Evolutionary conservation across 257 asterid genomes (phyloP).

Genomic region (Lycium barbarum): DNA sequence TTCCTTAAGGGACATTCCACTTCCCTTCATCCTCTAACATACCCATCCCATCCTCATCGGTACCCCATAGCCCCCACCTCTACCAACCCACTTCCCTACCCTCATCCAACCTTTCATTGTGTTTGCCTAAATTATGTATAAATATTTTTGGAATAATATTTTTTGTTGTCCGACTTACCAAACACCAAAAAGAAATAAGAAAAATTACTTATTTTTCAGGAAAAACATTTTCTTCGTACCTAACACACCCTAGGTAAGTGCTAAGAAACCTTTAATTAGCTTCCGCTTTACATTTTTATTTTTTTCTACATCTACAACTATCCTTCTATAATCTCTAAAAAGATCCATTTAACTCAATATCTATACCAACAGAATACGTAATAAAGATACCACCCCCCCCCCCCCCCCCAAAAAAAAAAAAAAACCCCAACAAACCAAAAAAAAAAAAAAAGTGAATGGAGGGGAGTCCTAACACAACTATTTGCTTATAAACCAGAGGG

Average conservation of each 20-base stretch:
- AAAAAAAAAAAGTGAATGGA: neutral
- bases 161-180: too few species aligned
- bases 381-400: neutral
- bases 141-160: too few species aligned
- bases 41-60: too few species aligned
- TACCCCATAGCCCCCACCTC: too few species aligned
- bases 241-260: neutral
- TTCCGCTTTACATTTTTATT: neutral
- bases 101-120: too few species aligned
- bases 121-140: too few species aligned
- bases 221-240: neutral
- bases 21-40: too few species aligned
- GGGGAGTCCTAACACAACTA: neutral
- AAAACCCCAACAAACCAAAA: neutral
- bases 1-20: too few species aligned
- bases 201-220: too few species aligned
- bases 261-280: neutral
- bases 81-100: too few species aligned
- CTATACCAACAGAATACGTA: neutral
- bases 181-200: too few species aligned
- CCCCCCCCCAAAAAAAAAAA: too few species aligned
- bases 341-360: neutral
- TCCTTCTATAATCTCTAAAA: neutral
- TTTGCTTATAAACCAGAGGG: neutral
- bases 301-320: neutral